Evolutionary conservation across 441 rosid genomes (phyloP).

Genomic region (Erodium texanum): DNA sequence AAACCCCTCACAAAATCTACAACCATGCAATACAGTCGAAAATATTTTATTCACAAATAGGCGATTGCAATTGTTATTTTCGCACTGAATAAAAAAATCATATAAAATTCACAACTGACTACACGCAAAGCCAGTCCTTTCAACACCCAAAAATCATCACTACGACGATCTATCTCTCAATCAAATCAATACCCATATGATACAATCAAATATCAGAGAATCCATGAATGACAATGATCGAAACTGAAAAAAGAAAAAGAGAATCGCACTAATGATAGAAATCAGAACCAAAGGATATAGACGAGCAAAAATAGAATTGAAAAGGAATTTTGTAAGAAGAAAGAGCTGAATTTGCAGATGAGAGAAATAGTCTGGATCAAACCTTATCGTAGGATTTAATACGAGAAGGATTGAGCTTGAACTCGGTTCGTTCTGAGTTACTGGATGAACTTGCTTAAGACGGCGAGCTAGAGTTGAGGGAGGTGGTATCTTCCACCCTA

Average conservation of each 20-base stretch:
- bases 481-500: too few relatives aligned
- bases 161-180: not conserved
- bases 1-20: too few relatives aligned
- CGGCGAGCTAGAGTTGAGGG: too few relatives aligned
- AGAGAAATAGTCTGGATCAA: not conserved
- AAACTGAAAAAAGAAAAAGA: not conserved
- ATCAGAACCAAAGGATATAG: not conserved
- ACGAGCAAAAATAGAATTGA: not conserved
- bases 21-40: not conserved
- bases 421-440: not conserved
- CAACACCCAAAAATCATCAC: not conserved
- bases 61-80: not conserved
- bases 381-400: not conserved
- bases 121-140: not conserved
- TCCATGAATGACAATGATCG: not conserved
- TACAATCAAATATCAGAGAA: not conserved
- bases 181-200: not conserved
- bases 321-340: not conserved
- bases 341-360: not conserved
- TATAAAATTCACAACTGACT: too few relatives aligned
- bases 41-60: not conserved
- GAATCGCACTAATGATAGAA: not conserved
- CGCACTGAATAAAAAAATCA: not conserved
- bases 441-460: too few relatives aligned
- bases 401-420: not conserved